Evolutionary conservation across 1,139 yeast genomes (phyloP).

Genomic region (Taiozyma sp.): DNA sequence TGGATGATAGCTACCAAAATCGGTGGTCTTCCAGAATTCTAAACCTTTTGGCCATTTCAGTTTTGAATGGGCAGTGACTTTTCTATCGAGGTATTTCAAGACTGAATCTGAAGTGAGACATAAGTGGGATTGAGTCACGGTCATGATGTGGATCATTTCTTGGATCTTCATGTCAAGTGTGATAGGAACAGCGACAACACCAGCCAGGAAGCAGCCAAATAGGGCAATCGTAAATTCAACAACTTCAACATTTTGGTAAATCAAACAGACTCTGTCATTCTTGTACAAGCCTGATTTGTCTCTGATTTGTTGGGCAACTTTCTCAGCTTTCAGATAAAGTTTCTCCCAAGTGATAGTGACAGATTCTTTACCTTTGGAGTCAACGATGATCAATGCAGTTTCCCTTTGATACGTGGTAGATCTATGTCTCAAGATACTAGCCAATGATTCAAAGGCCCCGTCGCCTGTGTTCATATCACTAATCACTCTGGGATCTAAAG

Average conservation of each 20-base stretch:
- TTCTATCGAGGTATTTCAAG: constrained; percentile 28
- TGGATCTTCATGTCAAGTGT: constrained; percentile 61
- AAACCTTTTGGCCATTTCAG: constrained; percentile 54
- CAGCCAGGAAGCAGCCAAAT: constrained; percentile 90
- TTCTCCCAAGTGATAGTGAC: constrained; percentile 86
- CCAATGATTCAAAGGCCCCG: constrained; percentile 50
- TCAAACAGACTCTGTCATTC: constrained; percentile 78
- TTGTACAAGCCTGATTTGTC: constrained; percentile 71
- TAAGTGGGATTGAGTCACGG: constrained; percentile 70
- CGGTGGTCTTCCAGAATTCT: constrained; percentile 83
- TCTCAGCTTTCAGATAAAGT: constrained; percentile 75
- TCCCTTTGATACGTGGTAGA: constrained; percentile 64
- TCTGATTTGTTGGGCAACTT: constrained; percentile 81
- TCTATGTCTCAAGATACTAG: constrained; percentile 68
- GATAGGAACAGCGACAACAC: constrained; percentile 91
- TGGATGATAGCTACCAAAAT: constrained; percentile 67
- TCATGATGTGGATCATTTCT: constrained; percentile 70
- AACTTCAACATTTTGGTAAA: constrained; percentile 82
- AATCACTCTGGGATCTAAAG: constrained; percentile 56
- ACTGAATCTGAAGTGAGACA: constrained; percentile 80
- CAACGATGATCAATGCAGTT: constrained; percentile 69
- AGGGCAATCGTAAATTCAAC: constrained; percentile 83
- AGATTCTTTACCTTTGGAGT: constrained; percentile 76
- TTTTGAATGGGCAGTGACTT: constrained; percentile 30
- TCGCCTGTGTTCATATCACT: constrained; percentile 25